A percentile compares a stretch with the other conserved stretches of the same genome.
These are phyloP conservation scores for Zoysia japonica DNA, from an alignment of 176 grass and related monocot genomes.

Conservation along the genomic window DNA sequence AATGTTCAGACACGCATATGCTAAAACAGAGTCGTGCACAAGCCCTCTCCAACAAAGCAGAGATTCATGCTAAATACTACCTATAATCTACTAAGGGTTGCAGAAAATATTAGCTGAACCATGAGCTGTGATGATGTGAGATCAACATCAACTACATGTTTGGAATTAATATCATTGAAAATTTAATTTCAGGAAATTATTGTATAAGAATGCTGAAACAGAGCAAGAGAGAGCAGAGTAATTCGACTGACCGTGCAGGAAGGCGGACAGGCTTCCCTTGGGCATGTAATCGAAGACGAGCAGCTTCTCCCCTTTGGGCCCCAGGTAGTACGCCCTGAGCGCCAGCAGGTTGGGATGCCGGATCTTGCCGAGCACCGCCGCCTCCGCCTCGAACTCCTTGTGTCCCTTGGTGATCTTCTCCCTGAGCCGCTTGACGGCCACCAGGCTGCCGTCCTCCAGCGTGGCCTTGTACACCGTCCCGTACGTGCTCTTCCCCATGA, in stretches of 20 bases:
- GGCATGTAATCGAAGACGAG: slow-evolving; percentile 75
- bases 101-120: too few relatives aligned
- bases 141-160: background rate
- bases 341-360: slow-evolving; percentile 55
- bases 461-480: slow-evolving; percentile 76
- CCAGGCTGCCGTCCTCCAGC: slow-evolving; percentile 64
- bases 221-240: background rate
- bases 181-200: too few relatives aligned
- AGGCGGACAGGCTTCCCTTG: slow-evolving; percentile 59
- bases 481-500: slow-evolving; percentile 78
- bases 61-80: too few relatives aligned
- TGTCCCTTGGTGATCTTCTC: slow-evolving; percentile 80
- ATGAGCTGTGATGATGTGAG: too few relatives aligned
- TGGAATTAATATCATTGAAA: background rate
- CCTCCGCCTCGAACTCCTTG: slow-evolving; percentile 75
- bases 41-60: too few relatives aligned
- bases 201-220: background rate
- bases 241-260: slow-evolving; percentile 49
- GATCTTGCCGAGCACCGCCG: slow-evolving; percentile 52
- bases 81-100: too few relatives aligned
- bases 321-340: slow-evolving; percentile 64
- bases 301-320: slow-evolving; percentile 76
- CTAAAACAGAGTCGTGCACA: too few relatives aligned
- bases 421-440: slow-evolving; percentile 67
- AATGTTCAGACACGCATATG: too few relatives aligned